A percentile compares a stretch with the other conserved stretches of the same genome.
These are phyloP conservation scores for Mediolabrus comicus DNA, from an alignment of 108 stramenopile genomes.

Conservation along the genomic window DNA sequence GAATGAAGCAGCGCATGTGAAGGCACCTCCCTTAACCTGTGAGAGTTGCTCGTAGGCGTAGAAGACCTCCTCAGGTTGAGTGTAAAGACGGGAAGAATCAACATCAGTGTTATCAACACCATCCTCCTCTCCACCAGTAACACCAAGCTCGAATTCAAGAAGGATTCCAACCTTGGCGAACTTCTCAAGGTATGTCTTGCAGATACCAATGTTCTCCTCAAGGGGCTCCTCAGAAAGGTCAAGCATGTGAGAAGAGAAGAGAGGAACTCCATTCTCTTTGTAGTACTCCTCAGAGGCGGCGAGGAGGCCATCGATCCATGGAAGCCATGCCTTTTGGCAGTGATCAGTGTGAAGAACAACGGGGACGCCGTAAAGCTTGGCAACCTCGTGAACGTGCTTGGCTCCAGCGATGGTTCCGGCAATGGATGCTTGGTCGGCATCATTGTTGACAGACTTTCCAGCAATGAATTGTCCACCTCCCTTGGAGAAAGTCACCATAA, in stretches of 20 bases:
- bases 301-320: slow-evolving; percentile 96
- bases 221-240: slow-evolving; percentile 95
- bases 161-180: slow-evolving; percentile 87
- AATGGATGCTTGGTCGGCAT: slow-evolving; percentile 83
- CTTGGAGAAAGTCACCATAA: slow-evolving; percentile 93
- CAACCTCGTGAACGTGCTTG: slow-evolving; percentile 94
- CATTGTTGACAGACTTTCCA: slow-evolving; percentile 89
- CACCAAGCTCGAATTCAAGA: slow-evolving; percentile 96
- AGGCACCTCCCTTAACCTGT: slow-evolving; percentile 72
- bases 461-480: slow-evolving; percentile 95
- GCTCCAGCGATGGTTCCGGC: slow-evolving; percentile 91
- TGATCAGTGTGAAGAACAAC: slow-evolving; percentile 96
- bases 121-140: slow-evolving; percentile 97
- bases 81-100: slow-evolving; percentile 92
- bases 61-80: slow-evolving; percentile 93
- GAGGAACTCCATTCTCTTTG: slow-evolving; percentile 79
- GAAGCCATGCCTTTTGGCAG: slow-evolving; percentile 93
- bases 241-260: slow-evolving; percentile 97
- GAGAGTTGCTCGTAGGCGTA: slow-evolving; percentile 89
- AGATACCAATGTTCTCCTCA: slow-evolving; percentile 97
- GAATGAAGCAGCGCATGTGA: slow-evolving; percentile 93
- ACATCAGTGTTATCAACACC: slow-evolving; percentile 94
- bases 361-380: slow-evolving; percentile 92
- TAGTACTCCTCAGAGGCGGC: slow-evolving; percentile 90
- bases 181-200: slow-evolving; percentile 91